Evolutionary conservation across 2,329 filamentous ascomycete species (phyloP), one percentile per base, ranked within the genome.

Genomic region (Penicillium frequentans): DNA sequence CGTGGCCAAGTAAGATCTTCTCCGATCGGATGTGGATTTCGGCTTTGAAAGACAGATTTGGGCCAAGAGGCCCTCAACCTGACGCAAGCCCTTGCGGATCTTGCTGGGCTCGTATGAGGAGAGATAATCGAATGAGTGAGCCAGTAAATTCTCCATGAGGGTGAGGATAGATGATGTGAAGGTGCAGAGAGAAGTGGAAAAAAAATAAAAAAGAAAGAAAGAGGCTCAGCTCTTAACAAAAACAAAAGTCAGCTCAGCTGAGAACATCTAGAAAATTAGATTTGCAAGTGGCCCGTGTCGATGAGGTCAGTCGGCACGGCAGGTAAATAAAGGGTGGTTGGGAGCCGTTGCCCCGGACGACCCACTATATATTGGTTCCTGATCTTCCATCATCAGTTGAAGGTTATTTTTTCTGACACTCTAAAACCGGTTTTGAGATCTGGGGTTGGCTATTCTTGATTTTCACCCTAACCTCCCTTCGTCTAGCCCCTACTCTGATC

Each of bases 81-180:
- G 93, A 65, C 91, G 89, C 64, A 98, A 79, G 51, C 93, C 95
- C 79, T 97, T 98, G 67, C 91, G 89, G 71, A 98, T 90, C 79
- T 96, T 96, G 73, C 84, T 82, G 56, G 88, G 87, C 68, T 97
- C 92, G 74, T 93, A 93, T 49, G 93, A 97, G 59, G 93, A 96
- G 64, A 97, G 88, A 77, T 96, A 96, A 80, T 97, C 93, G 77
- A 98, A 98, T 59, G 93, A 92, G 73, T 96, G 87, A 45, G 91
- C 96, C 55, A 98, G 83, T 27, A 98, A 84, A 52, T 90, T 87
- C 80, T 98, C 95, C 95, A 98, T 98, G 69, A 59, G 59, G 54
- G 39, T 52, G 37, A 29, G 26, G 48, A 54, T 21, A 47, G 14
- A 26, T 35, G 50, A 24, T 14, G 27, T 51, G n/a, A 39, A 47